Evolutionary conservation across 805 yeast genomes (phyloP).

Genomic region (Candida ascalaphidarum): DNA sequence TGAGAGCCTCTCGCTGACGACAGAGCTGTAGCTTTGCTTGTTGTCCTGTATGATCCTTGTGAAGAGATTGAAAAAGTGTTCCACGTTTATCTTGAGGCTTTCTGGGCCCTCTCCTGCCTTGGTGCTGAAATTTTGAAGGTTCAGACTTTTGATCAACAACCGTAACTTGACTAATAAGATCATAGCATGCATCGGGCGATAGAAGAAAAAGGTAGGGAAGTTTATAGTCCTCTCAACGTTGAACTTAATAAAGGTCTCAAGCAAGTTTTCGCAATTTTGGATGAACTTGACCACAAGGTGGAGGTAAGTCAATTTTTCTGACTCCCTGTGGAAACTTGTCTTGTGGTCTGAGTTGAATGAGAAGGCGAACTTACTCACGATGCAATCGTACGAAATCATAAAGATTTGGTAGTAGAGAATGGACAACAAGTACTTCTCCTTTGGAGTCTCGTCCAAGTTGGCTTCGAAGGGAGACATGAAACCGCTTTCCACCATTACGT

Average conservation of each 20-base stretch:
- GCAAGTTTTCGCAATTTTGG: constrained; percentile 36
- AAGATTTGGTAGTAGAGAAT: constrained; percentile 42
- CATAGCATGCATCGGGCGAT: constrained; percentile 45
- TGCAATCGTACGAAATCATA: constrained; percentile 44
- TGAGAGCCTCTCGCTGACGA: constrained; percentile 4
- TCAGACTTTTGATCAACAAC: constrained; percentile 31
- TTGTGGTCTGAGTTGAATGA: too few species aligned
- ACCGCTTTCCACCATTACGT: constrained; percentile 31
- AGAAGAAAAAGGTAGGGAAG: constrained; percentile 45
- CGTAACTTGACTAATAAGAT: constrained; percentile 40
- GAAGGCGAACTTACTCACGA: constrained; percentile 24
- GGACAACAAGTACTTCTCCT: constrained; percentile 30
- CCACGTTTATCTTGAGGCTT: constrained; percentile 2
- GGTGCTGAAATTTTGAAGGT: not conserved
- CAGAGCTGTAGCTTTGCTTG: constrained; percentile 1
- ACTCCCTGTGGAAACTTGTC: too few species aligned
- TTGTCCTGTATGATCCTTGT: constrained; percentile 1
- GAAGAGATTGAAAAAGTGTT: constrained; percentile 2
- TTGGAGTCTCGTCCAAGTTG: constrained; percentile 10
- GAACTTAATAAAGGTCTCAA: constrained; percentile 35
- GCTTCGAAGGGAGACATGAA: constrained; percentile 14
- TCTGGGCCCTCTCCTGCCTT: not conserved
- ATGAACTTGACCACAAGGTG: constrained; percentile 35
- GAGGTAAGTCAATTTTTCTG: constrained; percentile 9
- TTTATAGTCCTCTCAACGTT: constrained; percentile 25